A percentile compares a stretch with the other conserved stretches of the same genome.
These are phyloP conservation scores for Myxozyma neglecta DNA, from an alignment of 805 yeast genomes.

Conservation along the genomic window DNA sequence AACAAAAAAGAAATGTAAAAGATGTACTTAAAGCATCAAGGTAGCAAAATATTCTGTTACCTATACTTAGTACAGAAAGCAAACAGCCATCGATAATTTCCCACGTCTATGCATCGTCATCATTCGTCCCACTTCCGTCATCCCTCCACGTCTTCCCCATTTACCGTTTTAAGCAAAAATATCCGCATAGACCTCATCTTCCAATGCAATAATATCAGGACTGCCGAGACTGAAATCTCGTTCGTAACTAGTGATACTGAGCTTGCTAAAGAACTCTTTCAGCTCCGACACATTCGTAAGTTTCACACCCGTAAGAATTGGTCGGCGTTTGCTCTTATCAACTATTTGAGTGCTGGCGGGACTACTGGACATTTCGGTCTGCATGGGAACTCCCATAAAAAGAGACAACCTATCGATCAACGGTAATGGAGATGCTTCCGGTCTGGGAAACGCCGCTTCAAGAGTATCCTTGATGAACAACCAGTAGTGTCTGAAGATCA, in stretches of 20 bases:
- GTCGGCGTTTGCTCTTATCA: slow-evolving; percentile 38
- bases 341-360: slow-evolving; percentile 11
- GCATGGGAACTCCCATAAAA: slow-evolving; percentile 35
- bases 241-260: slow-evolving; percentile 48
- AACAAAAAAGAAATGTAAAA: background rate
- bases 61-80: background rate
- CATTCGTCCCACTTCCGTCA: background rate
- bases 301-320: slow-evolving; percentile 44
- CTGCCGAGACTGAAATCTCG: slow-evolving; percentile 22
- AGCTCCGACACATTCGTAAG: slow-evolving; percentile 50
- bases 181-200: slow-evolving; percentile 26
- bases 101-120: background rate
- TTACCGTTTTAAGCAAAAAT: slow-evolving; percentile 5
- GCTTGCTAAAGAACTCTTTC: slow-evolving; percentile 62
- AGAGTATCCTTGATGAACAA: slow-evolving; percentile 71
- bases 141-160: background rate
- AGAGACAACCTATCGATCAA: slow-evolving; percentile 49
- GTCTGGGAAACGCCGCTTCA: slow-evolving; percentile 52
- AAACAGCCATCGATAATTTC: background rate
- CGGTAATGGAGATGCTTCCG: slow-evolving; percentile 36
- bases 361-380: slow-evolving; percentile 12
- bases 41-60: background rate
- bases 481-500: slow-evolving; percentile 60
- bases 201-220: slow-evolving; percentile 16
- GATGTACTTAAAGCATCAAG: background rate